These are phyloP conservation scores for Flaveria floridana DNA, from an alignment of 140 eudicot species.

Conservation along the genomic window DNA sequence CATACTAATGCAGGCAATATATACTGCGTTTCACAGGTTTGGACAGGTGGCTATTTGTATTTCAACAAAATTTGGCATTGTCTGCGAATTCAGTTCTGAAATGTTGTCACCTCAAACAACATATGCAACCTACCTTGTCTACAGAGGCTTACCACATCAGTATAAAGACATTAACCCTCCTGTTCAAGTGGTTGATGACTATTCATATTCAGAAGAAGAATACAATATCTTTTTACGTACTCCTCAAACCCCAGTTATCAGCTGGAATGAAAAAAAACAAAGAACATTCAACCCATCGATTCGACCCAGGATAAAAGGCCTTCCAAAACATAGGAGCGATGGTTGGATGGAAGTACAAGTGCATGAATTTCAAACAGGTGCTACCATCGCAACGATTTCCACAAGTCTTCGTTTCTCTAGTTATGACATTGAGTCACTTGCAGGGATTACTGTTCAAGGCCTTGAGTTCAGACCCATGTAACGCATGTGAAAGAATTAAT, in stretches of 20 bases:
- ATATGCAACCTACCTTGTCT: slow-evolving; percentile 29
- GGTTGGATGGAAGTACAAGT: slow-evolving; percentile 29
- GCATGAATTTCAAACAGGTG: neutral
- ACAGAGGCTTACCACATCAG: slow-evolving; percentile 18
- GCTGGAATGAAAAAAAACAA: neutral
- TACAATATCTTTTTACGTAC: neutral
- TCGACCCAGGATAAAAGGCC: slow-evolving; percentile 9
- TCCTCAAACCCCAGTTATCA: slow-evolving; percentile 21
- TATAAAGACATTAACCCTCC: slow-evolving; percentile 8
- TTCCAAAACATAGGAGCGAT: slow-evolving; percentile 17
- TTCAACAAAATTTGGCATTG: neutral
- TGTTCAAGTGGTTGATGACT: slow-evolving; percentile 16
- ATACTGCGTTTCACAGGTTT: neutral
- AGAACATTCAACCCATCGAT: neutral
- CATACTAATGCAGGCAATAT: too few species aligned
- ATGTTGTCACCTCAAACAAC: slow-evolving; percentile 9
- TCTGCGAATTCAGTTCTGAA: neutral
- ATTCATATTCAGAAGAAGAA: neutral
- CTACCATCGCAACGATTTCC: neutral
- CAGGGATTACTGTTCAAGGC: slow-evolving; percentile 3
- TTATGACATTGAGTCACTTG: neutral
- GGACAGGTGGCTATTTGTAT: slow-evolving; percentile 12
- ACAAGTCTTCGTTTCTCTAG: neutral
- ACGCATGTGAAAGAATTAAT: neutral
- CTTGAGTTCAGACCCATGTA: slow-evolving; percentile 20